These are phyloP conservation scores for Ettlia oleoabundans DNA, from an alignment of 139 green algal species.

Conservation along the genomic window DNA sequence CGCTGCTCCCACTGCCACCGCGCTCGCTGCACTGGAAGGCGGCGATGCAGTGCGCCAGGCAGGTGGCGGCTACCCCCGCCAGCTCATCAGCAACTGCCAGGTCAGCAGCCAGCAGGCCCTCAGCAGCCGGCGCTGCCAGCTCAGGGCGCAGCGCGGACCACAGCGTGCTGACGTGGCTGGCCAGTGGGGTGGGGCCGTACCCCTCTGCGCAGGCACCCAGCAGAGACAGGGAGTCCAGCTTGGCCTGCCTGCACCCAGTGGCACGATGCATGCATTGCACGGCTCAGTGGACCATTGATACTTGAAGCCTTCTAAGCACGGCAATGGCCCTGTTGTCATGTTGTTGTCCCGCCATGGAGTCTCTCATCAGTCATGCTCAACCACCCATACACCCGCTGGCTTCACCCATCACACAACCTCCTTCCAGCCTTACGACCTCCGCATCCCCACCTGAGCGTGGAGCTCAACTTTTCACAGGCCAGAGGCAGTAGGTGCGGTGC, in stretches of 20 bases:
- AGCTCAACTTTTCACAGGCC: slow-evolving; percentile 67
- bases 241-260: slow-evolving; percentile 41
- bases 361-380: too few species aligned
- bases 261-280: not conserved
- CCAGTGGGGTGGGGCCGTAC: slow-evolving; percentile 17
- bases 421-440: not conserved
- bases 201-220: slow-evolving; percentile 16
- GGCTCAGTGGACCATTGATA: not conserved
- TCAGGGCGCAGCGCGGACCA: slow-evolving; percentile 18
- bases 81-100: slow-evolving; percentile 1
- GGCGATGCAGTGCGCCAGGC: slow-evolving; percentile 13
- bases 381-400: not conserved
- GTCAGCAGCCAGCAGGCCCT: slow-evolving; percentile 27
- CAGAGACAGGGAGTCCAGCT: slow-evolving; percentile 43
- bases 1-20: not conserved
- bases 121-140: slow-evolving; percentile 17
- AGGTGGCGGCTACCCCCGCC: not conserved
- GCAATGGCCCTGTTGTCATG: too few species aligned
- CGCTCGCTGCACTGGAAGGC: slow-evolving; percentile 1
- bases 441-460: slow-evolving; percentile 26
- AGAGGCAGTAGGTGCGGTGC: slow-evolving; percentile 53
- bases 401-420: too few species aligned
- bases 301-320: not conserved
- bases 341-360: too few species aligned
- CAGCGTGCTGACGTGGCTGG: not conserved